These are phyloP conservation scores for Coemansia sp. DNA, from an alignment of 192 early-diverging fungal genomes.

Conservation along the genomic window DNA sequence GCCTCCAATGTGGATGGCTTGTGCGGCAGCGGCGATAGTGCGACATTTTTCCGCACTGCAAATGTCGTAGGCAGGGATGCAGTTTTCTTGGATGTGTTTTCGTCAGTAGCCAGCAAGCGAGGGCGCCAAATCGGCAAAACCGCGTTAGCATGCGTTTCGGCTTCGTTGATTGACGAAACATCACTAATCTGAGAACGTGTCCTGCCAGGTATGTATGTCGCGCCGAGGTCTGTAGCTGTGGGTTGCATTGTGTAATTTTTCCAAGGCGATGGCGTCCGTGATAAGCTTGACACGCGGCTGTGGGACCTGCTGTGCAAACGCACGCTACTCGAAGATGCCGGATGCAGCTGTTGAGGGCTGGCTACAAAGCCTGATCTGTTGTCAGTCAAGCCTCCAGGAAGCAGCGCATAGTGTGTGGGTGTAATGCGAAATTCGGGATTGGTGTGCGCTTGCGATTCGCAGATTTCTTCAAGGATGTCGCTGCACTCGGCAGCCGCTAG, in stretches of 20 bases:
- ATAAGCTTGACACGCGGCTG: neutral
- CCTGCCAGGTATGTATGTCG: neutral
- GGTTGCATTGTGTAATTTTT: constrained; percentile 6
- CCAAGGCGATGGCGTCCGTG: neutral
- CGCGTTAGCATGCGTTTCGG: no score
- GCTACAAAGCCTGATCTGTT: neutral
- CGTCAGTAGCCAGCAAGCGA: neutral
- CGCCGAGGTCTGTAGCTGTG: neutral
- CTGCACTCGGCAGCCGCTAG: constrained; percentile 46
- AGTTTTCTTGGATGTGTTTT: neutral
- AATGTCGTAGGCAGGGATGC: neutral
- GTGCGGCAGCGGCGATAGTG: neutral
- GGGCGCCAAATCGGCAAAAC: neutral
- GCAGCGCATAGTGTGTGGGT: neutral
- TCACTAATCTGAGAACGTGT: neutral
- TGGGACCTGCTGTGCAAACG: neutral
- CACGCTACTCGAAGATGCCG: neutral
- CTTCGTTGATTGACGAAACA: neutral
- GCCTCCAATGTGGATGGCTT: neutral
- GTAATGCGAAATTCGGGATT: neutral
- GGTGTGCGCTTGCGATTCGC: neutral
- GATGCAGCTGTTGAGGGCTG: neutral
- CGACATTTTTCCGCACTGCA: neutral
- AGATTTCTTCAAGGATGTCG: constrained; percentile 28
- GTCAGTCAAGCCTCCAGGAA: neutral